phyloP scores from a whole-genome alignment of 2,329 filamentous ascomycete species.

The Aspergillus pseudoterreus region DNA sequence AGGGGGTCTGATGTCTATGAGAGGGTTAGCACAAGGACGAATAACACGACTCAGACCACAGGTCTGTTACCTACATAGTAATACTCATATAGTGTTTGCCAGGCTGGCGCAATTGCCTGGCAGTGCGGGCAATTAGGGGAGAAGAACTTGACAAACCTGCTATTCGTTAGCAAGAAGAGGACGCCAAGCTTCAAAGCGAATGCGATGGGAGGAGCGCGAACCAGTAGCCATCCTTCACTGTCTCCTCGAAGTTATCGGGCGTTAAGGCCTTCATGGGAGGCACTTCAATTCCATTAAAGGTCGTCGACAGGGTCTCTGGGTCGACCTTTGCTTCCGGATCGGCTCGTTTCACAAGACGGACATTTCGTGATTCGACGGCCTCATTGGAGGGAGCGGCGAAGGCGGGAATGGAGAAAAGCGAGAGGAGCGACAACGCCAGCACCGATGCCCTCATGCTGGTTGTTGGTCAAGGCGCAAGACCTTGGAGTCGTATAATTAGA shows the following conservation, averaged over 20 bases:
- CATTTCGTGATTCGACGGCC: conserved; percentile 11
- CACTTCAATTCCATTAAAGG: conserved; percentile 51
- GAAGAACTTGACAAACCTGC: conserved; percentile 52
- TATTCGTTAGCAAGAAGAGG: conserved; percentile 13
- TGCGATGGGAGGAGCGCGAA: conserved; percentile 22
- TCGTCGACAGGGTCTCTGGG: conserved; percentile 30
- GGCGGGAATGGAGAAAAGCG: conserved; percentile 32
- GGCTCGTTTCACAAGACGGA: conserved; percentile 27
- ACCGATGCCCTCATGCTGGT: conserved; percentile 37
- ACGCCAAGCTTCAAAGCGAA: neutral
- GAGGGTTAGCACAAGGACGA: conserved; percentile 18
- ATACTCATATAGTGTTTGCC: conserved; percentile 91
- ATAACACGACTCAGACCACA: conserved; percentile 5
- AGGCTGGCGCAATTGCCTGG: conserved; percentile 73
- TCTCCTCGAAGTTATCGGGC: conserved; percentile 46
- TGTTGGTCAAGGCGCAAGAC: conserved; percentile 15
- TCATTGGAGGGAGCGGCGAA: conserved; percentile 27
- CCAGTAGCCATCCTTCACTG: conserved; percentile 52
- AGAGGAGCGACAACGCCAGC: conserved; percentile 36
- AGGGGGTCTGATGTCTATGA: conserved; percentile 71
- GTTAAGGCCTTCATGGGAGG: conserved; percentile 48
- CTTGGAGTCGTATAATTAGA: conserved; percentile 8
- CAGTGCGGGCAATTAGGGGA: conserved; percentile 65
- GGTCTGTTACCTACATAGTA: conserved; percentile 55
- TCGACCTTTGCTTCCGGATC: conserved; percentile 14